phyloP scores from a whole-genome alignment of 2,329 filamentous ascomycete genomes.

The Verticillium nubilum region DNA sequence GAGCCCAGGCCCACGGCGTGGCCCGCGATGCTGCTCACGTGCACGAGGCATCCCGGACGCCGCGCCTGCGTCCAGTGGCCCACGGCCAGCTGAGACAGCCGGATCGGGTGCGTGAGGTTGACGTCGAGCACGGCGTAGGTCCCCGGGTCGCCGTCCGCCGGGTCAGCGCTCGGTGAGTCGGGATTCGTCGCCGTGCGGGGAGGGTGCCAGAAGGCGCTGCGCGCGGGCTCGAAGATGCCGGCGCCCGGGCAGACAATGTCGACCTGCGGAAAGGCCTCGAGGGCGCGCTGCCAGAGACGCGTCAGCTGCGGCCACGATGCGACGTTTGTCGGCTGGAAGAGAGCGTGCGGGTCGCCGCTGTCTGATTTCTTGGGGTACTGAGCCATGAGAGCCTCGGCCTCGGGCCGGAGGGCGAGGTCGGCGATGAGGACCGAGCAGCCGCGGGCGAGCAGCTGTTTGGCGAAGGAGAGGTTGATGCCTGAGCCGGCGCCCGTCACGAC shows the following conservation, averaged over 20 bases:
- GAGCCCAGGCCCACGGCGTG: conserved; percentile 20
- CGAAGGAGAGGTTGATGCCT: conserved; percentile 30
- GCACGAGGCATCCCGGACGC: conserved; percentile 22
- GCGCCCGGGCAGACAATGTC: conserved; percentile 32
- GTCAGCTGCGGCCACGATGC: conserved; percentile 28
- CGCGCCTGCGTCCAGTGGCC: conserved; percentile 26
- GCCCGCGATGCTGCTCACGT: conserved; percentile 28
- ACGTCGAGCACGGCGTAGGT: conserved; percentile 28
- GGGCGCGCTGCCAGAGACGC: conserved; percentile 21
- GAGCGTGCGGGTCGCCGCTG: conserved; percentile 15
- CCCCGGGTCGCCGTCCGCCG: conserved; percentile 21
- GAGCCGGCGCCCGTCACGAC: conserved; percentile 15
- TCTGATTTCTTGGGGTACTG: conserved; percentile 16
- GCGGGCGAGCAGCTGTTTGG: conserved; percentile 23
- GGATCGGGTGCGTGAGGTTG: conserved; percentile 30
- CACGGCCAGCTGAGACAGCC: conserved; percentile 30
- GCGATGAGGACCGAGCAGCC: conserved; percentile 32
- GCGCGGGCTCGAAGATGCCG: conserved; percentile 30
- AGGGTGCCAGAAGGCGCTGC: conserved; percentile 29
- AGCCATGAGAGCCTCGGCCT: conserved; percentile 25
- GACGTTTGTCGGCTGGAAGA: conserved; percentile 31
- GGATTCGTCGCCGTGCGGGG: conserved; percentile 22
- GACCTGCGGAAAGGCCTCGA: conserved; percentile 21
- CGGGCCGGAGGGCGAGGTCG: conserved; percentile 26
- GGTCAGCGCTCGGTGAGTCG: conserved; percentile 18